Conservation (phyloP, 768 basidiomycete species). For the Suillus sp. region DNA sequence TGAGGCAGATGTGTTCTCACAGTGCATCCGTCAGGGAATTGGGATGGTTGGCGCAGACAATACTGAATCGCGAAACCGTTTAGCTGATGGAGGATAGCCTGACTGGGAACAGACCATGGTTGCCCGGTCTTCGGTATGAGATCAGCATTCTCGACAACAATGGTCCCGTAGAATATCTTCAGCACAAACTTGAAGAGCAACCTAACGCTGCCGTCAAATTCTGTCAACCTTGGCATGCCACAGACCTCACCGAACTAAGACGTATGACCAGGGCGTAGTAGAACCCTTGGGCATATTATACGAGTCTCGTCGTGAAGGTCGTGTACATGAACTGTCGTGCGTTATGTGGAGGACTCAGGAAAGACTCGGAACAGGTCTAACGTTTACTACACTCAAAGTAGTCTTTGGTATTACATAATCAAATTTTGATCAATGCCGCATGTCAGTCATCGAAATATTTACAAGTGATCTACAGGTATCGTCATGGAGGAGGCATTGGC, state of each 20-base stretch:
- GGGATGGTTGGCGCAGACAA: constrained; percentile 85
- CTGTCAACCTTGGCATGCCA: background rate
- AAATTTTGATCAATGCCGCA: constrained; percentile 25
- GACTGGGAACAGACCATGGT: constrained; percentile 56
- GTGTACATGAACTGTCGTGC: constrained; percentile 8
- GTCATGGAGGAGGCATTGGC: constrained; percentile 67
- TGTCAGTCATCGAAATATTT: background rate
- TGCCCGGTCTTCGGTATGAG: constrained; percentile 70
- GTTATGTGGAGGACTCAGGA: background rate
- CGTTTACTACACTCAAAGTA: background rate
- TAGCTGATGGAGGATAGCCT: background rate
- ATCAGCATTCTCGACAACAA: constrained; percentile 79
- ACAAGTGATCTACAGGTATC: constrained; percentile 6
- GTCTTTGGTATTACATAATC: constrained; percentile 33
- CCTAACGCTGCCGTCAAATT: constrained; percentile 36
- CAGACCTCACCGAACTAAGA: constrained; percentile 59
- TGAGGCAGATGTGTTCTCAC: constrained; percentile 43
- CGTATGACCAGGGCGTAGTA: constrained; percentile 63
- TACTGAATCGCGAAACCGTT: constrained; percentile 43
- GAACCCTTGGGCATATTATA: constrained; percentile 40
- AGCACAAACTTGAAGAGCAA: constrained; percentile 79
- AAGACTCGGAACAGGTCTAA: background rate
- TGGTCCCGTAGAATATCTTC: constrained; percentile 88
- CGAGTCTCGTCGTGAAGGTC: constrained; percentile 12
- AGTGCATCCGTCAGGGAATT: constrained; percentile 87